A percentile compares a stretch with the other conserved stretches of the same genome.
Evolutionary conservation across 768 basidiomycete genomes (phyloP).

Genomic region (Leccinum subtestaceum): DNA sequence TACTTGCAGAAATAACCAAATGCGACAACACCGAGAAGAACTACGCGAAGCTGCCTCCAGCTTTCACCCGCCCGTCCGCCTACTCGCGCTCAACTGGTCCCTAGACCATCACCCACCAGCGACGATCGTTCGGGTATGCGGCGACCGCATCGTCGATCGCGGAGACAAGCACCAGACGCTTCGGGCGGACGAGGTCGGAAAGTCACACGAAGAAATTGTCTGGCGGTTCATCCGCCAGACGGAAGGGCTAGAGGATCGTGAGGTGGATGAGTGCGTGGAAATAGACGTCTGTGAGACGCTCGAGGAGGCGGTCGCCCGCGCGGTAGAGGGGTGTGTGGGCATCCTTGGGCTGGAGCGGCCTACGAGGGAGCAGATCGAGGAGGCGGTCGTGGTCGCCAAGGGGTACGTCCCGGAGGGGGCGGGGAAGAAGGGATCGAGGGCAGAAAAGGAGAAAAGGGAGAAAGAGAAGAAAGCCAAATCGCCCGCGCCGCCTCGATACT

Average conservation of each 20-base stretch:
- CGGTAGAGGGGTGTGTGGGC: constrained; percentile 55
- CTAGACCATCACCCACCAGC: constrained; percentile 51
- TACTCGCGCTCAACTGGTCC: constrained; percentile 82
- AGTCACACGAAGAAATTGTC: constrained; percentile 75
- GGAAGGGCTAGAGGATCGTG: constrained; percentile 57
- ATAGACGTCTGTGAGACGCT: constrained; percentile 60
- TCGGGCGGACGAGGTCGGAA: constrained; percentile 48
- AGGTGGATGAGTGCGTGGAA: constrained; percentile 69
- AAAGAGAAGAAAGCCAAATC: constrained; percentile 26
- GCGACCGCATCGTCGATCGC: constrained; percentile 67
- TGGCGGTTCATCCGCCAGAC: constrained; percentile 70
- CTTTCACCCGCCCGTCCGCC: constrained; percentile 54
- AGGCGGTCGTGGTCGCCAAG: constrained; percentile 38
- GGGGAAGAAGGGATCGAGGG: constrained; percentile 2
- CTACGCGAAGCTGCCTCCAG: constrained; percentile 55
- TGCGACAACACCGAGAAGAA: constrained; percentile 69
- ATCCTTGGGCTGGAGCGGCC: constrained; percentile 56
- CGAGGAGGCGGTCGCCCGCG: constrained; percentile 53
- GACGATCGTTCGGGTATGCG: constrained; percentile 71
- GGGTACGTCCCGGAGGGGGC: constrained; percentile 38
- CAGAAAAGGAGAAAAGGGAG: background rate
- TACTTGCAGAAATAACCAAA: constrained; percentile 79
- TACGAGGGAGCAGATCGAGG: constrained; percentile 50
- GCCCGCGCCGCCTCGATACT: constrained; percentile 58
- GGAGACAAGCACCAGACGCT: constrained; percentile 88